Conservation (phyloP, 306 rosid species). For the Pyrus pyrifolia region DNA sequence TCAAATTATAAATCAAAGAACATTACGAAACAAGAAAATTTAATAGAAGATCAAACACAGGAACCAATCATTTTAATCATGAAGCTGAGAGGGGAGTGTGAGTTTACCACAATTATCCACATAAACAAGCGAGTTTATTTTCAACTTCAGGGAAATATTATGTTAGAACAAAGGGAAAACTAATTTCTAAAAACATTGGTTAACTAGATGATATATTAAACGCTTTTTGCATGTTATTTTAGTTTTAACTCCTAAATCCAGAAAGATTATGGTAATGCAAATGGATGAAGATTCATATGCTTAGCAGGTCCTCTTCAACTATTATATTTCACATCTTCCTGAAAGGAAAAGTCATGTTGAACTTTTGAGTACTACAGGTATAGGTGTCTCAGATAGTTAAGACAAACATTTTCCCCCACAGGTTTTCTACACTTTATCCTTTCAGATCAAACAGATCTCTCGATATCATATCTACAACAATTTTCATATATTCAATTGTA, state of each 20-base stretch:
- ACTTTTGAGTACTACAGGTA: too few relatives aligned
- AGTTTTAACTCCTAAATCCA: not conserved
- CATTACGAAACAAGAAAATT: slow-evolving; percentile 1
- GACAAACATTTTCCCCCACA: not conserved
- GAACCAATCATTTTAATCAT: too few relatives aligned
- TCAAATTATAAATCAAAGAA: slow-evolving; percentile 2
- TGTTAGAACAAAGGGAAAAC: not conserved
- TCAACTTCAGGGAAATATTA: not conserved
- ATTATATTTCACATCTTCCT: not conserved
- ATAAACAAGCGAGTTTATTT: not conserved
- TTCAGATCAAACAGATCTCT: not conserved
- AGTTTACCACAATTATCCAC: not conserved
- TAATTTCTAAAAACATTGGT: not conserved
- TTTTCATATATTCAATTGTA: not conserved
- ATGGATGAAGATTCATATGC: not conserved
- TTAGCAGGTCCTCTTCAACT: not conserved
- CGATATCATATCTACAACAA: not conserved
- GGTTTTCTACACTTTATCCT: not conserved
- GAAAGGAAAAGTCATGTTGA: not conserved
- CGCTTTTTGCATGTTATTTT: not conserved
- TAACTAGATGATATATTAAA: not conserved
- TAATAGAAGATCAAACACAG: too few relatives aligned
- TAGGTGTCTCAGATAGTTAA: too few relatives aligned
- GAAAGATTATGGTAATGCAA: not conserved
- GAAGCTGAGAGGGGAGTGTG: not conserved